Percentiles rank a stretch among this genome's conserved stretches.
These are phyloP conservation scores for Magnolia sinica DNA, from an alignment of 164 flowering plant genomes.

Conservation along the genomic window DNA sequence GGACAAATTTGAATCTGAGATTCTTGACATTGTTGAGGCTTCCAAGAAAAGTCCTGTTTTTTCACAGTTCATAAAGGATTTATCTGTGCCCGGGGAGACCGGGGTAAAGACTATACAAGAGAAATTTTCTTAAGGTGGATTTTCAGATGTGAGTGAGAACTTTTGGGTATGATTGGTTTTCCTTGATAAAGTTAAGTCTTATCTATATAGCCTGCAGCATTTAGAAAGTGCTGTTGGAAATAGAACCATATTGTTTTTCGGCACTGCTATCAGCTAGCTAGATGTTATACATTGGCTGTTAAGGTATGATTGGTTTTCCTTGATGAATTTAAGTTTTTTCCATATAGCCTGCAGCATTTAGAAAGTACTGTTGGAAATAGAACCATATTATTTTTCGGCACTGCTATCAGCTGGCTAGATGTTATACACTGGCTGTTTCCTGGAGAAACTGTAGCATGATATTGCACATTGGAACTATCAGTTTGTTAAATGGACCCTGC, in stretches of 20 bases:
- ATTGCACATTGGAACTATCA: no score
- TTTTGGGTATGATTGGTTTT: slow-evolving; percentile 48
- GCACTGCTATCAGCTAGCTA: no score
- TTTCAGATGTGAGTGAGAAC: slow-evolving; percentile 61
- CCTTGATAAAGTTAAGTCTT: neutral
- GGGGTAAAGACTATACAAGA: slow-evolving; percentile 51
- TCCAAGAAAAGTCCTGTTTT: slow-evolving; percentile 56
- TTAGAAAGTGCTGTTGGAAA: no score
- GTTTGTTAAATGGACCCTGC: no score
- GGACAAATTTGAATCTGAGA: slow-evolving; percentile 77
- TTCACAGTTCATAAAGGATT: slow-evolving; percentile 67
- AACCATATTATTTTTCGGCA: no score
- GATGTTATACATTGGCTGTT: no score
- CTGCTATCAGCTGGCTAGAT: no score
- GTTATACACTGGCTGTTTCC: no score
- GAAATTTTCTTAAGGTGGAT: slow-evolving; percentile 51
- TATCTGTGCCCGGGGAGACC: slow-evolving; percentile 49
- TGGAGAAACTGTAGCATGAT: no score
- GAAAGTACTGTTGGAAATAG: no score
- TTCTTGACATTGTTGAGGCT: slow-evolving; percentile 62
- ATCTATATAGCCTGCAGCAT: neutral
- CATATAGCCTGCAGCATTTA: neutral
- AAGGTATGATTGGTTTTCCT: slow-evolving; percentile 27
- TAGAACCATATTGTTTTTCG: no score
- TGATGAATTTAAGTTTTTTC: neutral